Conservation (phyloP, 441 rosid genomes). For the Mallotus japonicus region DNA sequence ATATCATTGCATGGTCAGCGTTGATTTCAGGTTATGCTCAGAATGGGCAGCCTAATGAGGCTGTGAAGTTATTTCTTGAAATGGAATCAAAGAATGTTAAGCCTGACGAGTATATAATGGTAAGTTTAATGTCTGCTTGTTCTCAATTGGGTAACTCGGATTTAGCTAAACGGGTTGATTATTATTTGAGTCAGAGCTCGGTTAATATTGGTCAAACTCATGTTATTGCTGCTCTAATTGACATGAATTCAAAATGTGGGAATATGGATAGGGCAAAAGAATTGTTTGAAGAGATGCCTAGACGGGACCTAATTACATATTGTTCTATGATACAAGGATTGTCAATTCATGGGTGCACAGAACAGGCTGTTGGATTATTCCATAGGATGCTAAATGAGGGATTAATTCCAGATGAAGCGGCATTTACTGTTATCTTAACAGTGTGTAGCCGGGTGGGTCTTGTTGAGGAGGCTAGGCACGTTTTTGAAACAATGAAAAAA, state of each 20-base stretch:
- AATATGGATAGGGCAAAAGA: slow-evolving; percentile 59
- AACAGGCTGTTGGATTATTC: slow-evolving; percentile 55
- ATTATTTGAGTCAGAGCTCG: slow-evolving; percentile 40
- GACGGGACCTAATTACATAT: slow-evolving; percentile 48
- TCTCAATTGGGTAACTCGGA: slow-evolving; percentile 60
- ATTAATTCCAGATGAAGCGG: slow-evolving; percentile 58
- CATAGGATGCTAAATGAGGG: slow-evolving; percentile 64
- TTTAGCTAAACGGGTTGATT: slow-evolving; percentile 58
- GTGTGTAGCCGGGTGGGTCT: slow-evolving; percentile 66
- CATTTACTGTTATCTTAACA: slow-evolving; percentile 65
- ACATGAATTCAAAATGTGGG: slow-evolving; percentile 85
- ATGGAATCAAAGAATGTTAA: slow-evolving; percentile 47
- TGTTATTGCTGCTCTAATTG: slow-evolving; percentile 61
- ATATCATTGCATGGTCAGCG: slow-evolving; percentile 66
- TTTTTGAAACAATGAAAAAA: slow-evolving; percentile 54
- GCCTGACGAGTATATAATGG: slow-evolving; percentile 65
- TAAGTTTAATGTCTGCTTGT: slow-evolving; percentile 79
- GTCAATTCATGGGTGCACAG: slow-evolving; percentile 57
- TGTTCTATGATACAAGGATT: slow-evolving; percentile 83
- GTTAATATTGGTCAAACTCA: slow-evolving; percentile 41
- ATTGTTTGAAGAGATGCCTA: slow-evolving; percentile 62
- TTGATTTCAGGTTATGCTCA: slow-evolving; percentile 72
- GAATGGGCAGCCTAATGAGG: slow-evolving; percentile 66
- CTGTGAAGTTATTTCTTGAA: slow-evolving; percentile 43
- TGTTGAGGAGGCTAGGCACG: slow-evolving; percentile 64